Conservation (phyloP, 116 monocot genomes). For the Trichopus zeylanicus region DNA sequence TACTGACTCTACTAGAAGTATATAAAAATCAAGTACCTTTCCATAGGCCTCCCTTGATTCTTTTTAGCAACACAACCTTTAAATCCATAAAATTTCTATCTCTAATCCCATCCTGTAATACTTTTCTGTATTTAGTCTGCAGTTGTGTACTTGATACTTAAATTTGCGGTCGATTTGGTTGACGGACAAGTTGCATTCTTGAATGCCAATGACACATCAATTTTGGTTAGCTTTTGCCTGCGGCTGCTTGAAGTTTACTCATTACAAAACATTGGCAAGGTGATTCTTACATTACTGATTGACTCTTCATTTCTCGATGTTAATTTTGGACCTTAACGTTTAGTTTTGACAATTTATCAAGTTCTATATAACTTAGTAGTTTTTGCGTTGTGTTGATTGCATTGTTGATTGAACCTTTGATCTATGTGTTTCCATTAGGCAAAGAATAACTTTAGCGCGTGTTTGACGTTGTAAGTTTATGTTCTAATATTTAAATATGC, state of each 20-base stretch:
- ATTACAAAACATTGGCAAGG: constrained; percentile 81
- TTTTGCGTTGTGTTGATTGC: too few relatives aligned
- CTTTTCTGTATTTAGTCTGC: constrained; percentile 49
- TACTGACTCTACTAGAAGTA: constrained; percentile 61
- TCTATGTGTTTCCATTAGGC: too few relatives aligned
- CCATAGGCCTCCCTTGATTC: too few relatives aligned
- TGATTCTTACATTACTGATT: constrained; percentile 16
- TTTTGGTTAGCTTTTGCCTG: constrained; percentile 80
- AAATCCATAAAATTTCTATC: neutral
- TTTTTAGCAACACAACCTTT: too few relatives aligned
- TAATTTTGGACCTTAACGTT: neutral
- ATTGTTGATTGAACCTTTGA: too few relatives aligned
- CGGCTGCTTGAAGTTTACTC: constrained; percentile 78
- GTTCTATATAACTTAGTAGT: too few relatives aligned
- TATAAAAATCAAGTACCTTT: constrained; percentile 79
- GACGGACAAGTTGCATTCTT: constrained; percentile 75
- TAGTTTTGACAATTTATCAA: too few relatives aligned
- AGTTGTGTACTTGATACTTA: constrained; percentile 86
- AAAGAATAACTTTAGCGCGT: too few relatives aligned
- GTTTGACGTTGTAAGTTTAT: too few relatives aligned
- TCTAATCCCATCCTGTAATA: neutral
- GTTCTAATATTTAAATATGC: too few relatives aligned
- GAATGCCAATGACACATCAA: constrained; percentile 56
- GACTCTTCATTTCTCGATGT: neutral
- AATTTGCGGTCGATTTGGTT: constrained; percentile 85